Base-by-base conservation (phyloP, 2,329 filamentous ascomycete genomes). In the Tympanopsis confertula region DNA sequence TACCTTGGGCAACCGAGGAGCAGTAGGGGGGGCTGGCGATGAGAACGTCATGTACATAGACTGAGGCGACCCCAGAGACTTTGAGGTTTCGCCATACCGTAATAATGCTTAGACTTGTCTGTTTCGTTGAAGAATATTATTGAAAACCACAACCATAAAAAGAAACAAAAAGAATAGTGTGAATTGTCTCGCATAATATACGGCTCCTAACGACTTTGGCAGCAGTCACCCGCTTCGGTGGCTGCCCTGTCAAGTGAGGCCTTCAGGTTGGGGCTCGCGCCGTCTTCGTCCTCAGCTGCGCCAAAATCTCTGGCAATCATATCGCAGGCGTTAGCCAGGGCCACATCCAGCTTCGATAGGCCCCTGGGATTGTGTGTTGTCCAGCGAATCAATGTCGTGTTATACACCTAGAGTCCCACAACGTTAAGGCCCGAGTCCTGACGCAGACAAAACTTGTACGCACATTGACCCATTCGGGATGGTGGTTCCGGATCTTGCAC, bases 401-500 rank as follows among this genome's bases (percentile, higher is more conserved):
- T 85, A 58, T 80, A 86, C 5, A 82, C 69, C 77, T 81, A 35
- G 19, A 37, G 26, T 29, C 32, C 39, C 26, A 14, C 18, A 35
- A 36, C 35, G 42, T 47, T 35, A 43, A 40, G 30, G 24, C 24
- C 19, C 22, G 19, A 24, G 35, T 32, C 5, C 5, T 10, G 33
- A 20, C 20, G 18, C 14, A 17, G n/a, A 14, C 18, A 7, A 22
- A 13, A 19, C n/a, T 20, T 14, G 13, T 24, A 53, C 65, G 45
- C 57, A 79, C 79, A 50, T 86, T 86, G 2, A 77, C 79, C 81
- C 81, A 86, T 54, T 86, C 81, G 0, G 82, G 81, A 49, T 86
- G 82, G 52, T 86, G 82, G 47, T 75, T 81, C 49, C 71, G 68
- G 26, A 71, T 54, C 50, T 81, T 80, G 58, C 78, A 82, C 48